Evolutionary conservation across 768 basidiomycete species (phyloP).

Genomic region (Pholiota microspora): DNA sequence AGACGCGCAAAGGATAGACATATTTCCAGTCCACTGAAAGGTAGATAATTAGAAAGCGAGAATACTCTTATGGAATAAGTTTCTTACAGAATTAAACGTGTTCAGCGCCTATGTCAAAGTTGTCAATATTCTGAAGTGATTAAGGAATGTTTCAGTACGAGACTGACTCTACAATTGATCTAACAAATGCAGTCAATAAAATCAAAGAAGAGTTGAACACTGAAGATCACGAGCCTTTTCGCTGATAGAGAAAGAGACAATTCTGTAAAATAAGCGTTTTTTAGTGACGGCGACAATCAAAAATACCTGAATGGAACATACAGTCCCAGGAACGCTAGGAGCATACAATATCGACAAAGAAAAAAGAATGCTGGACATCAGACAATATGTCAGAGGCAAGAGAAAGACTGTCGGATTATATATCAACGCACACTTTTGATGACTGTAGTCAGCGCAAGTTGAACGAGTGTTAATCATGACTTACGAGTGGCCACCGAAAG

Average conservation of each 20-base stretch:
- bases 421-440: not conserved
- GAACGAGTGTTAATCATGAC: conserved; percentile 14
- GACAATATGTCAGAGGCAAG: not conserved
- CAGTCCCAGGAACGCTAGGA: conserved; percentile 66
- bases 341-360: conserved; percentile 68
- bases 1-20: conserved; percentile 63
- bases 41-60: not conserved
- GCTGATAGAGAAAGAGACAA: conserved; percentile 54
- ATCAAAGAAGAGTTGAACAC: not conserved
- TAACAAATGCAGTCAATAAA: conserved; percentile 22
- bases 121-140: not conserved
- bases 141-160: not conserved
- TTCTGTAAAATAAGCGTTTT: conserved; percentile 32
- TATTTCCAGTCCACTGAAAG: conserved; percentile 57
- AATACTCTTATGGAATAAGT: not conserved
- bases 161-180: conserved; percentile 62
- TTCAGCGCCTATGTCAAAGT: conserved; percentile 53
- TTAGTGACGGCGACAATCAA: no score
- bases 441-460: not conserved
- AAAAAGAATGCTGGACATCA: conserved; percentile 54
- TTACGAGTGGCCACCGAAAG: conserved; percentile 69
- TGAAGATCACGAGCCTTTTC: conserved; percentile 33
- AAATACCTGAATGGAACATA: conserved; percentile 31
- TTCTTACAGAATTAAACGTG: conserved; percentile 62
- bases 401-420: not conserved